phyloP scores from a whole-genome alignment of 495 filamentous ascomycete genomes.

The Achaetomiella virescens region DNA sequence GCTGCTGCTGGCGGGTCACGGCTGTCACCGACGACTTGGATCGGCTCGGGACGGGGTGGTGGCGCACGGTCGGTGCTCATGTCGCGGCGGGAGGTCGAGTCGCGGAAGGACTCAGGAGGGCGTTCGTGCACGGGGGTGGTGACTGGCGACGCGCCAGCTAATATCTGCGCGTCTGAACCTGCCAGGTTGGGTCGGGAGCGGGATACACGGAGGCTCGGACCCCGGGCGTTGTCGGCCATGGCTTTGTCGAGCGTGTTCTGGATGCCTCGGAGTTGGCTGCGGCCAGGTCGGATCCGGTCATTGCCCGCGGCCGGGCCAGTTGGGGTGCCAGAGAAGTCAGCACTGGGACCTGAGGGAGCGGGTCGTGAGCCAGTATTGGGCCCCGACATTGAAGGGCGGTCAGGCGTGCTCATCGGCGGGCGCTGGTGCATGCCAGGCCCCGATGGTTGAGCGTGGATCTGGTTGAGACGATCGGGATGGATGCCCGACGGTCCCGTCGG shows the following conservation, averaged over 20 bases:
- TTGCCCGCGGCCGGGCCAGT: constrained; percentile 42
- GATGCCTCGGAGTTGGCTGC: constrained; percentile 45
- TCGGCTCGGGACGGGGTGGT: constrained; percentile 19
- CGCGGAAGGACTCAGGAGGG: constrained; percentile 32
- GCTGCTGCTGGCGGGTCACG: constrained; percentile 17
- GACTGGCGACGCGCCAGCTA: constrained; percentile 42
- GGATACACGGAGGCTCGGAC: constrained; percentile 30
- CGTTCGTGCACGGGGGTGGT: constrained; percentile 42
- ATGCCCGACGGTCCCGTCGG: constrained; percentile 27
- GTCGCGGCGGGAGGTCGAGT: constrained; percentile 21
- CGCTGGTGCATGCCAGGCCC: constrained; percentile 21
- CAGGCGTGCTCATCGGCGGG: constrained; percentile 29
- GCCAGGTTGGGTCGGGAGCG: constrained; percentile 36
- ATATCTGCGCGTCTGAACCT: constrained; percentile 43
- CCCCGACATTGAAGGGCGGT: constrained; percentile 29
- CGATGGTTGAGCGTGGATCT: constrained; percentile 23
- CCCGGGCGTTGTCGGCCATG: constrained; percentile 28
- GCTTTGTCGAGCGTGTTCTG: constrained; percentile 46
- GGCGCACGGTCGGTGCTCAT: constrained; percentile 15
- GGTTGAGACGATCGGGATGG: constrained; percentile 48
- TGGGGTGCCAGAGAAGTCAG: constrained; percentile 34
- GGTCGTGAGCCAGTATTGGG: constrained; percentile 20
- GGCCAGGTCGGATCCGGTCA: constrained; percentile 41
- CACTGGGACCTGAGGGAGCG: constrained; percentile 21
- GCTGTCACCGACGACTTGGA: constrained; percentile 27